Base-by-base conservation (phyloP, 768 basidiomycete species). In the Pleurotus ostreatus region DNA sequence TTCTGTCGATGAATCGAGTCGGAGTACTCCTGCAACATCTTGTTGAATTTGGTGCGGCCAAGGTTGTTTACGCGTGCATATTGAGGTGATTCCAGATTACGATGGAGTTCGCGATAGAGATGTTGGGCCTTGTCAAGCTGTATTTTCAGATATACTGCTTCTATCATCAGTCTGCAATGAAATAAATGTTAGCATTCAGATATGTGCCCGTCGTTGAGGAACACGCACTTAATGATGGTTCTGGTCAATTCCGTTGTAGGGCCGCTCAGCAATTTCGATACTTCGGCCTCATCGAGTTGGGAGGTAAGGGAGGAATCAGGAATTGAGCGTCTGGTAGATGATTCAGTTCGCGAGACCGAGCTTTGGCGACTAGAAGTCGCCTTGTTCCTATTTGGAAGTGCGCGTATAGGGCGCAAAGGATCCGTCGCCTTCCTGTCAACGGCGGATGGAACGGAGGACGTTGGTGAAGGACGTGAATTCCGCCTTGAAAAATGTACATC, bases 91-190 rank as follows among this genome's bases (percentile, higher is more conserved):
- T 37, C 39, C 15, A 18, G 16, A 5, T 15, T 53, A 2, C 39
- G 13, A 16, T 18, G 34, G 16, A 40, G 20, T 22, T 22, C 37
- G 13, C 39, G 20, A 20, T 23, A n/a, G 18, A 4, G 3, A 7
- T 40, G 51, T 15, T 53, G 51, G n/a, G 22, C 5, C 22, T 53
- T 40, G 11, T 53, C 38, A 11, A 53, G n/a, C n/a, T 53, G 51
- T 4, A 53, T n/a, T n/a, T n/a, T 26, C 15, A 53, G 16, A 23
- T 53, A 23, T 7, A 44, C 41, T 22, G 41, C 41, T 22, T 44
- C 41, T 16, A 22, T 44, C 41, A 44, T 44, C n/a, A 44, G n/a
- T 3, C 41, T 44, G 20, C 13, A 15, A 44, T 12, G 5, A 22
- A 44, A 16, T 16, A 44, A 13, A 44, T 2, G n/a, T 44, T 7